phyloP scores from a whole-genome alignment of 768 basidiomycete genomes.

The Pleurotus djamor region DNA sequence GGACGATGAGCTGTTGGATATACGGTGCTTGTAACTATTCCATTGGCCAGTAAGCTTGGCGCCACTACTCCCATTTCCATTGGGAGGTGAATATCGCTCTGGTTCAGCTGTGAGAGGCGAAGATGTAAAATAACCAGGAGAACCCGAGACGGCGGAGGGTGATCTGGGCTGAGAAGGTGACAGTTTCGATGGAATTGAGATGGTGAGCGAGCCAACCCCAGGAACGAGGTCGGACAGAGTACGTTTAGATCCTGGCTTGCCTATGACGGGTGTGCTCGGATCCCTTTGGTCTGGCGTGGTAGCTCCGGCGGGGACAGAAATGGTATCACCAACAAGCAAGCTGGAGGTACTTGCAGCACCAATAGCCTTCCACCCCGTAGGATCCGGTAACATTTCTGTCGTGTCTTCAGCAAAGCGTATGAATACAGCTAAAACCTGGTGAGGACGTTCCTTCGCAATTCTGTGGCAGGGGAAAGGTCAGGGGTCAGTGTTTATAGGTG shows the following conservation, averaged over 20 bases:
- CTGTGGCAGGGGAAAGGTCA: conserved; percentile 16
- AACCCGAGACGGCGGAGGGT: not conserved
- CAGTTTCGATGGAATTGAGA: not conserved
- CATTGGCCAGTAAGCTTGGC: not conserved
- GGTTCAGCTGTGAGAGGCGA: conserved; percentile 18
- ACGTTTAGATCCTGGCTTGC: not conserved
- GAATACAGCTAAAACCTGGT: conserved; percentile 76
- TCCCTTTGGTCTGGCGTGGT: conserved; percentile 5
- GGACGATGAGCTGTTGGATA: not conserved
- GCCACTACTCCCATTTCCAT: not conserved
- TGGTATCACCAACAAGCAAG: not conserved
- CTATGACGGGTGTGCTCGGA: conserved; percentile 6
- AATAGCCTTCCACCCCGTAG: conserved; percentile 50
- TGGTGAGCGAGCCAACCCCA: not conserved
- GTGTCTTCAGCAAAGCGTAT: conserved; percentile 68
- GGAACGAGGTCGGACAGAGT: not conserved
- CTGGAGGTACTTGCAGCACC: conserved; percentile 20
- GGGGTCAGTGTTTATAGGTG: too few species aligned
- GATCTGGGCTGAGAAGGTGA: not conserved
- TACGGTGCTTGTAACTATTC: not conserved
- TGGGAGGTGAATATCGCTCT: conserved; percentile 10
- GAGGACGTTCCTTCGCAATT: conserved; percentile 65
- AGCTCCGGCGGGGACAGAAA: not conserved
- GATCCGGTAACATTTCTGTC: conserved; percentile 52
- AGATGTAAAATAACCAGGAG: conserved; percentile 18